phyloP scores from a whole-genome alignment of 495 filamentous ascomycete genomes.

The Penicillium verhagenii region DNA sequence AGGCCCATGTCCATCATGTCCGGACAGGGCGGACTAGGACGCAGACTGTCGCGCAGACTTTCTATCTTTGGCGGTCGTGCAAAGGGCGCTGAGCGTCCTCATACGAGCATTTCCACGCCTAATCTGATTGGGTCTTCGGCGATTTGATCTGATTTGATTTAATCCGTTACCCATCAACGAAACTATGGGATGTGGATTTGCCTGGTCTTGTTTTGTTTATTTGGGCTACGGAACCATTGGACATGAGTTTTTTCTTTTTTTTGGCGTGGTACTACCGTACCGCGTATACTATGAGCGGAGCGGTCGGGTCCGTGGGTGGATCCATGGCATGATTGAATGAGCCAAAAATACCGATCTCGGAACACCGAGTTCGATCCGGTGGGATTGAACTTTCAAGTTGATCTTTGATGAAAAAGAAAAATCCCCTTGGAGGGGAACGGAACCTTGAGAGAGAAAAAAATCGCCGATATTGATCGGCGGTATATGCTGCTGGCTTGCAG shows the following conservation, averaged over 20 bases:
- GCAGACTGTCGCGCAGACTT: slow-evolving; percentile 26
- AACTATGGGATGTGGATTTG: too few relatives aligned
- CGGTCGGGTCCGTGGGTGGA: background rate
- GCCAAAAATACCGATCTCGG: background rate
- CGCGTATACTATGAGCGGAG: too few relatives aligned
- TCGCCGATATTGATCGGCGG: slow-evolving; percentile 4
- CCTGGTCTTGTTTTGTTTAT: too few relatives aligned
- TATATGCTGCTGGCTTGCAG: background rate
- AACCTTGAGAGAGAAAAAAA: background rate
- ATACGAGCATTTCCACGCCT: slow-evolving; percentile 37
- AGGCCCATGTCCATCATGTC: slow-evolving; percentile 34
- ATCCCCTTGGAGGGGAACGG: background rate
- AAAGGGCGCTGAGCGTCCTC: slow-evolving; percentile 12
- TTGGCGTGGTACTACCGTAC: too few relatives aligned
- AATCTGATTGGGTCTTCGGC: slow-evolving; percentile 40
- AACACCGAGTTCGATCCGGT: background rate
- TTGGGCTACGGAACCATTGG: too few relatives aligned
- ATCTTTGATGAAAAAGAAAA: background rate
- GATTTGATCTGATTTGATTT: slow-evolving; percentile 2
- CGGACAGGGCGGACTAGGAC: slow-evolving; percentile 23
- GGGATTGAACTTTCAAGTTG: too few relatives aligned
- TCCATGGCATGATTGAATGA: slow-evolving; percentile 3
- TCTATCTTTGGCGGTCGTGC: slow-evolving; percentile 19
- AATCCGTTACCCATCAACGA: too few relatives aligned
- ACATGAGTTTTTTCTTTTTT: too few relatives aligned